Conservation (phyloP, 1,284 basidiomycete genomes). For the Chalciporus piperatoides region DNA sequence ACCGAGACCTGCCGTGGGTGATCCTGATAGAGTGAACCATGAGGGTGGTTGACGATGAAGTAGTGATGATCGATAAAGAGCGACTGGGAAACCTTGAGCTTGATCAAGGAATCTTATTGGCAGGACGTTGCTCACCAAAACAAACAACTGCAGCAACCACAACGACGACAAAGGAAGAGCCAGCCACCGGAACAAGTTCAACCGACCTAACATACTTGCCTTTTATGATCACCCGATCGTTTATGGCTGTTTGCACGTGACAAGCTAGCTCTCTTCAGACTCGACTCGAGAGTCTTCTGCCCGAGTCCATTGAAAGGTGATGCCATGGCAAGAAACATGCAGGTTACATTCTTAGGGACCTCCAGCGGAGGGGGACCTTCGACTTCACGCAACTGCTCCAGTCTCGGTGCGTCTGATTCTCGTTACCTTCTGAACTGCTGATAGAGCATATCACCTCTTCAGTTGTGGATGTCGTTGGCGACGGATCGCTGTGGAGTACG, state of each 20-base stretch:
- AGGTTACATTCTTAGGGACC: constrained; percentile 68
- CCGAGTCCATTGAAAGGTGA: not conserved
- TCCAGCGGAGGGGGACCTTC: constrained; percentile 72
- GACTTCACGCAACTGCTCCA: constrained; percentile 66
- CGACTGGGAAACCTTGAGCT: constrained; percentile 14
- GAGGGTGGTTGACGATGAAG: not conserved
- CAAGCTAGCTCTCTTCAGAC: too few species aligned
- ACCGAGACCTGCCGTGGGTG: constrained; percentile 12
- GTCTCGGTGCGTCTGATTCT: constrained; percentile 36
- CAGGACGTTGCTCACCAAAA: constrained; percentile 15
- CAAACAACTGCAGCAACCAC: constrained; percentile 4
- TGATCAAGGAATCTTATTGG: not conserved
- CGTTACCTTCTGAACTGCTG: not conserved
- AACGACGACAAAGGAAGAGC: constrained; percentile 1
- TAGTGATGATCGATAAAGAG: constrained; percentile 12
- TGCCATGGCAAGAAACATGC: constrained; percentile 31
- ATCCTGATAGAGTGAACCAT: constrained; percentile 20
- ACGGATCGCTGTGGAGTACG: constrained; percentile 65
- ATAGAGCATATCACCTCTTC: constrained; percentile 1
- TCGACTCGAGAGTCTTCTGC: too few species aligned
- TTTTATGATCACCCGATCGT: constrained; percentile 17
- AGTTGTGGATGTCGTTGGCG: constrained; percentile 52
- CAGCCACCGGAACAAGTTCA: constrained; percentile 25
- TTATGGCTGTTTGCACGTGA: constrained; percentile 16
- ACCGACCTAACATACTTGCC: constrained; percentile 21